Evolutionary conservation across 805 yeast genomes (phyloP), one percentile per base, ranked within the genome.

Genomic region (Candida palmyrensis): DNA sequence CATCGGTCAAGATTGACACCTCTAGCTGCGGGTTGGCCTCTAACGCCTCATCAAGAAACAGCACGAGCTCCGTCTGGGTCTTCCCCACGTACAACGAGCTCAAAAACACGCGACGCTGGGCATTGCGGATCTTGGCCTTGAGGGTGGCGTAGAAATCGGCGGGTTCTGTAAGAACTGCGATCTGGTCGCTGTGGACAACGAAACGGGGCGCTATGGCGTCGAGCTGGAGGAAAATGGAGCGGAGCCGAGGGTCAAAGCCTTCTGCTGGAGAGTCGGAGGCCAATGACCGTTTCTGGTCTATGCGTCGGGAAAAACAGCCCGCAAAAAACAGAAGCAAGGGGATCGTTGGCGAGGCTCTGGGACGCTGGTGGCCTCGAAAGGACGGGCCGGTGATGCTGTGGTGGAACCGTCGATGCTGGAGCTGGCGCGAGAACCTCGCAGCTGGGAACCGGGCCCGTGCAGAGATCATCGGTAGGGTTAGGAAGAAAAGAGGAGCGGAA

Each of bases 61-160:
- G 66, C 10, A 89, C 66, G 17, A 92, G 69, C 39, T 90, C 97
- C 30, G 71, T 60, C 54, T 92, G 95, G 2, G 77, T 55, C 45
- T 80, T 83, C 2, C 98, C 98, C 29, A 92, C 68, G 52, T 92
- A 92, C 25, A 92, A 64, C 2, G 96, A 81, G 4, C 96, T 82
- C 23, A 92, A 68, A 48, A 88, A 92, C 7, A 92, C 69, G 27
- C 95, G 67, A 5, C 57, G 40, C 34, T 82, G 57, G 1, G 97
- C 90, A 1, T 48, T 32, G 3, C 56, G 41, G 13, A 90, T 89
- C 45, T 82, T 83, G 2, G 46, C 29, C 47, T 78, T 84, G 32
- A 92, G 60, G 2, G 71, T 59, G 2, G 61, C 41, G 56, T 92
- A 90, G 50, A 92, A 92, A n/a, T 70, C 76, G 1, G 51, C 62